Percentiles rank a stretch among this genome's conserved stretches.
phyloP scores from a whole-genome alignment of 345 rosid species.

The Eucalyptus tenuipes region DNA sequence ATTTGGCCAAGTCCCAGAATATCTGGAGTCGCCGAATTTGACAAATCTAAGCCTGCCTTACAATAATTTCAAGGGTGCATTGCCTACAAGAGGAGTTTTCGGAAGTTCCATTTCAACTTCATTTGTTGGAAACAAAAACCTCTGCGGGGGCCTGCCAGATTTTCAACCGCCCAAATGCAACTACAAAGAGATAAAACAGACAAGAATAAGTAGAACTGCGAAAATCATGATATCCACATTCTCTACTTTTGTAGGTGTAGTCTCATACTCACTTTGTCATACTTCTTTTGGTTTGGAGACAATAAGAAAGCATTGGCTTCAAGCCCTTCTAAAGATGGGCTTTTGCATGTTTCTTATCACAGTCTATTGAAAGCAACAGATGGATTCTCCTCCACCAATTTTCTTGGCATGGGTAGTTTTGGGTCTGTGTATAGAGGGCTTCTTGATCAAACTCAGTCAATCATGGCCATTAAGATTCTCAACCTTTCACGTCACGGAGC shows the following conservation, averaged over 20 bases:
- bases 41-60: background rate
- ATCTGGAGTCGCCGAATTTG: background rate
- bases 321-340: background rate
- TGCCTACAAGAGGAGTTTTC: background rate
- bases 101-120: background rate
- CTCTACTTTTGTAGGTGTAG: background rate
- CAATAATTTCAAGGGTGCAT: background rate
- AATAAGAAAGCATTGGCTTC: accelerated
- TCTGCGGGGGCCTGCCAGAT: background rate
- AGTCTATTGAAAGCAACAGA: background rate
- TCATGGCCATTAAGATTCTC: background rate
- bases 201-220: background rate
- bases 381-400: background rate
- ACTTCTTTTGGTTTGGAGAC: background rate
- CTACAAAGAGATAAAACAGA: background rate
- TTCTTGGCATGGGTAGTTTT: background rate
- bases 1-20: accelerated
- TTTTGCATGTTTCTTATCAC: background rate
- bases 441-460: background rate
- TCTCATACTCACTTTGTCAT: background rate
- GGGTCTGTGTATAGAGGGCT: background rate
- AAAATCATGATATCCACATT: accelerated
- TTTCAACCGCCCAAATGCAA: background rate
- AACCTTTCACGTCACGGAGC: background rate
- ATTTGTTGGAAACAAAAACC: background rate